Evolutionary conservation across 768 basidiomycete species (phyloP), one percentile per base, ranked within the genome.

Genomic region (Tricholoma bakamatsutake): DNA sequence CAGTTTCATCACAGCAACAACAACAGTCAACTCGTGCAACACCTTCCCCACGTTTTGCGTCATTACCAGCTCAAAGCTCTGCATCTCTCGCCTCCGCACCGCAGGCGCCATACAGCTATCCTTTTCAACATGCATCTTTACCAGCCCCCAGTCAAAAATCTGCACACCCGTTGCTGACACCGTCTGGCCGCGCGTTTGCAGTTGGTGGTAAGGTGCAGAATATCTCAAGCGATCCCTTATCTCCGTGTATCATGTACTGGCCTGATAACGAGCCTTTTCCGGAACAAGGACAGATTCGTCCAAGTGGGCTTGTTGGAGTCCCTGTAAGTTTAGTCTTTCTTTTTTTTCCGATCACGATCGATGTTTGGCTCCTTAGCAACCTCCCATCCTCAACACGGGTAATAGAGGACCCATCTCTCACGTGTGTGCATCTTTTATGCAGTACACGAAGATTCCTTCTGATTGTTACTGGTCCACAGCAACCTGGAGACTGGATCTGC

Each of bases 321-420:
- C 75, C 81, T 50, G 87, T 87, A 64, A 58, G 71, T 35, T 61
- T 35, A 55, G 17, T 33, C 8, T 11, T 27, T 50, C 9, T 34
- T 34, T 18, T 4, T 58, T 28, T 39, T 21, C 50, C 53, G 54
- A 57, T 53, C 35, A 43, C 47, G 57, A 28, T 52, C 49, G 33
- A 56, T 35, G 35, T 21, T 18, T 39, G 43, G 37, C 48, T 51
- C 57, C 55, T 49, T 67, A 88, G 84, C 88, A 87, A 59, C 91
- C 90, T 21, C 91, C 90, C 54, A 93, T 93, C 63, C 73, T 93
- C 60, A 93, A 93, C 66, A 93, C 91, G 0, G 90, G 90, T 1
- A 93, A 93, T 69, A 80, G 87, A 54, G 90, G 90, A 24, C 90
- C 91, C 7, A 93, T 93, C 53, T 87, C 90, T 60, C 88, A 91